Evolutionary conservation across 2,329 filamentous ascomycete genomes (phyloP).

Genomic region (Aspergillus pseudoviridinutans): DNA sequence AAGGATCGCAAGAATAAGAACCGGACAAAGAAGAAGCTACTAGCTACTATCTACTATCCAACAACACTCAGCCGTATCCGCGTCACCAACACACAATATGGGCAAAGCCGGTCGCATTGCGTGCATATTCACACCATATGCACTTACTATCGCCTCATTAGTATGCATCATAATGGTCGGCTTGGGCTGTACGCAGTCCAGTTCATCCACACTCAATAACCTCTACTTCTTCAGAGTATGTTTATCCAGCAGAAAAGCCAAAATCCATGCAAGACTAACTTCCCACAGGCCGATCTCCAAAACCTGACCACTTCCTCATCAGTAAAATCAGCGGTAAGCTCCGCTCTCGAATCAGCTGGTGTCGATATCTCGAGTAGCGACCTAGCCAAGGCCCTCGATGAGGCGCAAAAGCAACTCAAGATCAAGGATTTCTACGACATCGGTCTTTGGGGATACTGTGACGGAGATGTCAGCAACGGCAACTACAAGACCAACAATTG

Average conservation of each 20-base stretch:
- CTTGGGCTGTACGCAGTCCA: conserved; percentile 53
- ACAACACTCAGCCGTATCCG: not conserved
- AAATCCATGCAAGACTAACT: conserved; percentile 4
- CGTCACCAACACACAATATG: conserved; percentile 44
- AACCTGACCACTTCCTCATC: conserved; percentile 54
- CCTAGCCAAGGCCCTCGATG: conserved; percentile 33
- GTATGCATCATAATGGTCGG: conserved; percentile 61
- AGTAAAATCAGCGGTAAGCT: conserved; percentile 23
- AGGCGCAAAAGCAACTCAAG: conserved; percentile 46
- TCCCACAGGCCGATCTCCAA: conserved; percentile 52
- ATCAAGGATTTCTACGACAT: conserved; percentile 77
- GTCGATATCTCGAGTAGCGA: conserved; percentile 36
- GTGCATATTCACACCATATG: conserved; percentile 84
- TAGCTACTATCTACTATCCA: not conserved
- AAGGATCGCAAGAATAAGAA: not conserved
- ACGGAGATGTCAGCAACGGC: conserved; percentile 53
- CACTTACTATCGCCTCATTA: conserved; percentile 72
- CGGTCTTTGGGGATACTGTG: conserved; percentile 84
- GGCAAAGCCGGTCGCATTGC: conserved; percentile 72
- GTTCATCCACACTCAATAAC: conserved; percentile 43
- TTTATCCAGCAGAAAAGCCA: conserved; percentile 3
- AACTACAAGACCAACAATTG: conserved; percentile 56
- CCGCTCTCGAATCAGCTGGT: conserved; percentile 31
- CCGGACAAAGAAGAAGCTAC: not conserved
- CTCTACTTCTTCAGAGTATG: conserved; percentile 55